A percentile compares a stretch with the other conserved stretches of the same genome.
Evolutionary conservation across 1,284 basidiomycete genomes (phyloP).

Genomic region (Moesziomyces globuligerus): DNA sequence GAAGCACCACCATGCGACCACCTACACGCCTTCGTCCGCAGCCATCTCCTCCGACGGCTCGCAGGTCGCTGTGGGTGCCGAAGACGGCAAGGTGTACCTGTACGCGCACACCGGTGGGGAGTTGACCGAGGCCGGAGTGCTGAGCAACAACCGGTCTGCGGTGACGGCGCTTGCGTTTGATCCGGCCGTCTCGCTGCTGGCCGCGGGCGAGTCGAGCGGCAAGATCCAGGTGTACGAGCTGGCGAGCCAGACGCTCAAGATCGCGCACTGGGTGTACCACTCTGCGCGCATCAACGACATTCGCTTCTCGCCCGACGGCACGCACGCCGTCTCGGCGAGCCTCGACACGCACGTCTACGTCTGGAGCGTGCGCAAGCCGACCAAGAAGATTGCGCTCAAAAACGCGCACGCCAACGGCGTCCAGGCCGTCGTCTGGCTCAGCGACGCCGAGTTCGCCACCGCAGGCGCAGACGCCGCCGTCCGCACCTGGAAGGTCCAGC

Average conservation of each 20-base stretch:
- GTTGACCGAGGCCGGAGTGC: slow-evolving; percentile 66
- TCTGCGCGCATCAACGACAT: slow-evolving; percentile 82
- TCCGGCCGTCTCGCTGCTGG: slow-evolving; percentile 78
- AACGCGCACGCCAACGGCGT: slow-evolving; percentile 68
- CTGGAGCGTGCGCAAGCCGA: slow-evolving; percentile 81
- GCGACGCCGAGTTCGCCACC: slow-evolving; percentile 73
- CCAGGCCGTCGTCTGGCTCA: slow-evolving; percentile 82
- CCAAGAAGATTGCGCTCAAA: slow-evolving; percentile 83
- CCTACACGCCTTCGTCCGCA: slow-evolving; percentile 66
- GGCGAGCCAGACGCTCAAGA: slow-evolving; percentile 57
- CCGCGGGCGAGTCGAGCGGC: slow-evolving; percentile 76
- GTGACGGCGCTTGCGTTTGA: slow-evolving; percentile 85
- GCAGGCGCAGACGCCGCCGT: slow-evolving; percentile 80
- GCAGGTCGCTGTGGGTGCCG: slow-evolving; percentile 78
- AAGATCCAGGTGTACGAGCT: slow-evolving; percentile 83
- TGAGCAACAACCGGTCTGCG: slow-evolving; percentile 72
- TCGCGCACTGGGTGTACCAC: slow-evolving; percentile 82
- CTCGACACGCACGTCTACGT: slow-evolving; percentile 88
- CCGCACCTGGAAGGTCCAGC: slow-evolving; percentile 24
- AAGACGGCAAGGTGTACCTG: slow-evolving; percentile 58
- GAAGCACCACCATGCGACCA: slow-evolving; percentile 38
- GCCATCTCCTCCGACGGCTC: slow-evolving; percentile 70
- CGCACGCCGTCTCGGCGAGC: slow-evolving; percentile 73
- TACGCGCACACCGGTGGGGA: slow-evolving; percentile 24
- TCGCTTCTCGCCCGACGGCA: slow-evolving; percentile 79